Conservation (phyloP, 176 grass and related monocot species). For the Eleusine coracana region DNA sequence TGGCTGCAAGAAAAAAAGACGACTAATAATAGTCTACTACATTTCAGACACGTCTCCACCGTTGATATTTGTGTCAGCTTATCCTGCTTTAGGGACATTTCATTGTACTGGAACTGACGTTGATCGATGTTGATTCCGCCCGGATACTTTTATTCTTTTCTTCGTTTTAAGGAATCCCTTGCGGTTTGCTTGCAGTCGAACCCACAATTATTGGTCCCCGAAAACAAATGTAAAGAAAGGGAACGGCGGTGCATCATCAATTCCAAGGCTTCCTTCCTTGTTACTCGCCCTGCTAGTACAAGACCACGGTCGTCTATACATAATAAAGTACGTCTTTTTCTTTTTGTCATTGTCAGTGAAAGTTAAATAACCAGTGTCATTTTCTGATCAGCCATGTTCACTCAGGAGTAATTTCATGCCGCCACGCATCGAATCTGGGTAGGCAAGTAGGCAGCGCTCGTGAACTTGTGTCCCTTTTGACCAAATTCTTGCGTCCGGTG, state of each 20-base stretch:
- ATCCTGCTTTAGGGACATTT: background rate
- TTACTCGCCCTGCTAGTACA: background rate
- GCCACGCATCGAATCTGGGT: background rate
- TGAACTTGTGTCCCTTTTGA: slow-evolving; percentile 2
- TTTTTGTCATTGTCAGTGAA: too few relatives aligned
- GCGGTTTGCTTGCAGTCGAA: background rate
- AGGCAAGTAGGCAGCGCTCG: background rate
- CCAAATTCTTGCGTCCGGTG: background rate
- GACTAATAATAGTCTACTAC: background rate
- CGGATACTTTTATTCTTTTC: background rate
- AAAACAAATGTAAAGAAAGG: background rate
- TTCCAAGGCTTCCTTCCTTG: background rate
- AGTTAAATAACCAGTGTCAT: too few relatives aligned
- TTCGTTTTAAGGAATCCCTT: background rate
- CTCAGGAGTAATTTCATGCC: background rate
- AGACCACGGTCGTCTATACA: too few relatives aligned
- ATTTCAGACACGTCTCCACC: background rate
- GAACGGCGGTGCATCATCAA: too few relatives aligned
- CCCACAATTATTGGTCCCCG: background rate
- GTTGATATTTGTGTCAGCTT: background rate
- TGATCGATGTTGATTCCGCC: background rate
- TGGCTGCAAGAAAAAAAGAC: background rate
- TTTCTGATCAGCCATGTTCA: too few relatives aligned
- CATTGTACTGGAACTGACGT: background rate
- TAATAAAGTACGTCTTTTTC: too few relatives aligned